Conservation (phyloP, 164 flowering plant genomes). For the Nymphaea thermarum region DNA sequence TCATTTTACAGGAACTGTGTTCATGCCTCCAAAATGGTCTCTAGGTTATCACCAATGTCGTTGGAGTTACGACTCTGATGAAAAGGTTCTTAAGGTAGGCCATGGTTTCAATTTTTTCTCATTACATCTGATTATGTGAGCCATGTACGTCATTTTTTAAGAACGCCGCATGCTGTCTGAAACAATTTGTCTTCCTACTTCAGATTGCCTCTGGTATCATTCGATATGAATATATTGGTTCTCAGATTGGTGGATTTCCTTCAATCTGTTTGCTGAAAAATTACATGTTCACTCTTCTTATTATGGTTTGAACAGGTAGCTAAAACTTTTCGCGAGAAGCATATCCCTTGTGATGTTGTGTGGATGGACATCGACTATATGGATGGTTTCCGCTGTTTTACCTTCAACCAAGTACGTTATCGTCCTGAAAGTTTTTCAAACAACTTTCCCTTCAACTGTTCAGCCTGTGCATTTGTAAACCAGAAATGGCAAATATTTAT, state of each 20-base stretch:
- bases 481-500: no score
- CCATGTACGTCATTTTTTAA: no score
- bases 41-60: constrained; percentile 95
- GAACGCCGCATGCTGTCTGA: no score
- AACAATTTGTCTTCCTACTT: no score
- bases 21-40: constrained; percentile 99
- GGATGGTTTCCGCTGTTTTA: constrained; percentile 95
- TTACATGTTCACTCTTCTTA: neutral
- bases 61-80: constrained; percentile 82
- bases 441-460: no score
- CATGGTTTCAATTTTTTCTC: no score
- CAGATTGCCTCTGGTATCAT: neutral
- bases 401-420: constrained; percentile 63
- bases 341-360: constrained; percentile 88
- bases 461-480: no score
- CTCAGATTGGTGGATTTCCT: neutral
- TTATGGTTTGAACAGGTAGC: constrained; percentile 40
- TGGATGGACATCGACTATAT: constrained; percentile 99
- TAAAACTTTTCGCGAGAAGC: constrained; percentile 63
- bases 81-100: constrained; percentile 60
- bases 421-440: no score
- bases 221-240: neutral
- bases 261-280: no score
- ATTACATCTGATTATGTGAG: no score
- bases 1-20: constrained; percentile 49